Conservation (phyloP, 2,329 filamentous ascomycete genomes). For the Colletotrichum trifolii region DNA sequence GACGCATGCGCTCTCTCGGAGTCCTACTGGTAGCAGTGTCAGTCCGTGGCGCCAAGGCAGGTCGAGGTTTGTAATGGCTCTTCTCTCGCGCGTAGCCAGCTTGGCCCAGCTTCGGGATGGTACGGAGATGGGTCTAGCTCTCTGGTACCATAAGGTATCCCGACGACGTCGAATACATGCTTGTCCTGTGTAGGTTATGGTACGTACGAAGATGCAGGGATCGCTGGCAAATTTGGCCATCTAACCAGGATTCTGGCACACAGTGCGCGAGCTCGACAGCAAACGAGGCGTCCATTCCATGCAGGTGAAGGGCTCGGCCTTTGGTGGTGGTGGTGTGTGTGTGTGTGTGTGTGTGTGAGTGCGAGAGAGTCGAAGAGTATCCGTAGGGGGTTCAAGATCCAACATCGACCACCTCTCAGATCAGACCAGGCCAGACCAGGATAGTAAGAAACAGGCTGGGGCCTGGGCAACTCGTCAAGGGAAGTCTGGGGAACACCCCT, state of each 20-base stretch:
- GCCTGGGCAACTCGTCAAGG: neutral
- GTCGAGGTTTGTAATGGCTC: no score
- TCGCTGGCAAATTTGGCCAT: slow-evolving; percentile 11
- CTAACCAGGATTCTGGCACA: slow-evolving; percentile 24
- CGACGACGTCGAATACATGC: slow-evolving; percentile 11
- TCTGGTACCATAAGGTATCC: slow-evolving; percentile 11
- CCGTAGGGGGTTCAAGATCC: slow-evolving; percentile 9
- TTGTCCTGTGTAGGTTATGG: slow-evolving; percentile 5
- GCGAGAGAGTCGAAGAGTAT: neutral
- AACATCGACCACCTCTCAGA: neutral
- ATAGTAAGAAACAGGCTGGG: slow-evolving; percentile 1
- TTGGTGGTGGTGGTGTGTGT: neutral
- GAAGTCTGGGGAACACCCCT: no score
- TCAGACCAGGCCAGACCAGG: slow-evolving; percentile 6
- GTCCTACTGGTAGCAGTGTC: neutral
- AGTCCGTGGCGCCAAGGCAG: neutral
- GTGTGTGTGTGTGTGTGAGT: no score
- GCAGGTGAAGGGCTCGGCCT: slow-evolving; percentile 4
- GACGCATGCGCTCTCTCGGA: no score
- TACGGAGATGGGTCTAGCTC: no score
- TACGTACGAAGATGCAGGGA: slow-evolving; percentile 16
- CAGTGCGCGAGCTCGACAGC: slow-evolving; percentile 24
- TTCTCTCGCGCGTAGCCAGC: no score
- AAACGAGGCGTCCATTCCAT: slow-evolving; percentile 7
- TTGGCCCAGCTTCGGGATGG: no score